A percentile compares a stretch with the other conserved stretches of the same genome.
Evolutionary conservation across 2,329 filamentous ascomycete genomes (phyloP).

Genomic region (Ophiosphaerella korrae): DNA sequence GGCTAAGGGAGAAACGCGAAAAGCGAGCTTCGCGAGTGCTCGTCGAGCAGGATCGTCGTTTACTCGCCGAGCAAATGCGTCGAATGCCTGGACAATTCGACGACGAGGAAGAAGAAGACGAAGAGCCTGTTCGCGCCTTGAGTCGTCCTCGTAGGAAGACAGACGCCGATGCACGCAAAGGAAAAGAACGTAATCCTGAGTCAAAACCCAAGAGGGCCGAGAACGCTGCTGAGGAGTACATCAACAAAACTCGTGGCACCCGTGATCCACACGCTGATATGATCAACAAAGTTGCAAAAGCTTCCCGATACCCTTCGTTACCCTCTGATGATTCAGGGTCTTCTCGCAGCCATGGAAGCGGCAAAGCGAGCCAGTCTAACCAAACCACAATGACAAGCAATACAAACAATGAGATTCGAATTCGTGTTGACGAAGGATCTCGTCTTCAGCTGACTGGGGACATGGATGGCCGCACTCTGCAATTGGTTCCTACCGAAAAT

Average conservation of each 20-base stretch:
- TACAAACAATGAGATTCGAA: slow-evolving; percentile 41
- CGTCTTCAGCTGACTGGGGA: slow-evolving; percentile 44
- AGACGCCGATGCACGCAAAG: slow-evolving; percentile 23
- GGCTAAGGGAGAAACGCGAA: slow-evolving; percentile 6
- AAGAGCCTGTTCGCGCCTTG: slow-evolving; percentile 4
- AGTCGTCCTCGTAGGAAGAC: slow-evolving; percentile 30
- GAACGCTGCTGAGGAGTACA: slow-evolving; percentile 37
- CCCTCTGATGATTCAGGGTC: slow-evolving; percentile 35
- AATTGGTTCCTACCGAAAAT: slow-evolving; percentile 39
- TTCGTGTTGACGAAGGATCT: slow-evolving; percentile 41
- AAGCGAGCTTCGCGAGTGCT: slow-evolving; percentile 21
- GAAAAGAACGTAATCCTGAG: slow-evolving; percentile 23
- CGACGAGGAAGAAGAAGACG: slow-evolving; percentile 18
- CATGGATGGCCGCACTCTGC: slow-evolving; percentile 45
- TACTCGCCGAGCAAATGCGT: slow-evolving; percentile 1
- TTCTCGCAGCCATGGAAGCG: slow-evolving; percentile 31
- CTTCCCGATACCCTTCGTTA: slow-evolving; percentile 31
- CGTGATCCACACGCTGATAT: slow-evolving; percentile 32
- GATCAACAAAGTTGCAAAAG: slow-evolving; percentile 33
- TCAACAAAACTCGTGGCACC: slow-evolving; percentile 35
- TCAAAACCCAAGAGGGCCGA: slow-evolving; percentile 19
- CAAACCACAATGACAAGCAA: slow-evolving; percentile 35
- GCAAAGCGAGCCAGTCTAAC: slow-evolving; percentile 34
- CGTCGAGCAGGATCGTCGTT: background rate
- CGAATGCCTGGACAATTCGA: slow-evolving; percentile 16